A percentile compares a stretch with the other conserved stretches of the same genome.
These are phyloP conservation scores for Hypomontagnella submonticulosa DNA, from an alignment of 495 filamentous ascomycete species.

Conservation along the genomic window DNA sequence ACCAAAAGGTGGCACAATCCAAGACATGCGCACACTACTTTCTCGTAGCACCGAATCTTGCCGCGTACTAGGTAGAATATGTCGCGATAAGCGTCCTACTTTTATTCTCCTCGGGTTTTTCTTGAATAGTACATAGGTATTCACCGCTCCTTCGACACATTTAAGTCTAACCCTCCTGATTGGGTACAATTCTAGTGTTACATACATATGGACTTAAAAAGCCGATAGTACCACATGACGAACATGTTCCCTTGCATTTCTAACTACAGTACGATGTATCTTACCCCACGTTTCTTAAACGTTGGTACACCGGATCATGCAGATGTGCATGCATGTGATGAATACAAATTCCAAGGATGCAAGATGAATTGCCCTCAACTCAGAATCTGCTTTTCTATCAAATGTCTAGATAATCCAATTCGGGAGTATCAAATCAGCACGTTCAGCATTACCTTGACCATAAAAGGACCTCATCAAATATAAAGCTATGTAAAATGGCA, in stretches of 20 bases:
- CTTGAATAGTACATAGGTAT: slow-evolving; percentile 7
- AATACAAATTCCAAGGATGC: slow-evolving; percentile 1
- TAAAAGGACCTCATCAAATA: no score
- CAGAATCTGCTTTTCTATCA: neutral
- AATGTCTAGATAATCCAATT: neutral
- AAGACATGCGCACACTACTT: slow-evolving; percentile 9
- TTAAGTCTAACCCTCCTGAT: slow-evolving; percentile 20
- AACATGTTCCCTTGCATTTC: slow-evolving; percentile 34
- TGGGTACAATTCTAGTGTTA: slow-evolving; percentile 24
- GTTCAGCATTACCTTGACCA: no score
- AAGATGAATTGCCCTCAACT: neutral
- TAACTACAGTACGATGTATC: slow-evolving; percentile 7
- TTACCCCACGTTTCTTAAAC: slow-evolving; percentile 37
- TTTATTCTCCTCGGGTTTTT: slow-evolving; percentile 2
- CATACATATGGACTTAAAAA: slow-evolving; percentile 36
- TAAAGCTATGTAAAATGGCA: no score
- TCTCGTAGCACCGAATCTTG: slow-evolving; percentile 10
- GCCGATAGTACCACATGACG: slow-evolving; percentile 33
- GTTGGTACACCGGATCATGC: slow-evolving; percentile 11
- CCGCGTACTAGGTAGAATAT: neutral
- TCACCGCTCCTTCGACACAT: slow-evolving; percentile 36
- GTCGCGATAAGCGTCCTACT: neutral
- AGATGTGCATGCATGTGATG: slow-evolving; percentile 21
- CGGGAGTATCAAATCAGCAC: no score
- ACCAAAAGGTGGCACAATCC: neutral